phyloP scores from a whole-genome alignment of 768 basidiomycete genomes.

The Ramaria rubella region DNA sequence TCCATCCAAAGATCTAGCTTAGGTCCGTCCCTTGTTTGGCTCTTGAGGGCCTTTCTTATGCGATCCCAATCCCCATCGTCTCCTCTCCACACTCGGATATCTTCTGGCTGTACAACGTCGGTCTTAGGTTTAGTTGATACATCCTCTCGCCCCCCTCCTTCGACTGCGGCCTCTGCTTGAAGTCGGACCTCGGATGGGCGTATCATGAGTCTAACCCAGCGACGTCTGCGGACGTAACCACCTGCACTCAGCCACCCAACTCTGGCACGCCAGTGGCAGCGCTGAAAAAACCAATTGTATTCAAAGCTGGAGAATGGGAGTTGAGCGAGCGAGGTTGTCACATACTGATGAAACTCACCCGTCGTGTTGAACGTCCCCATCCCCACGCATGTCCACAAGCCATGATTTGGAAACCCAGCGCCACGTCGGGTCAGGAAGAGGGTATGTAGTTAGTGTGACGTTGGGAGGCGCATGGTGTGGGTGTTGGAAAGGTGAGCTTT shows the following conservation, averaged over 20 bases:
- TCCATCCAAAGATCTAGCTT: conserved; percentile 70
- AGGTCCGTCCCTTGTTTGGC: conserved; percentile 56
- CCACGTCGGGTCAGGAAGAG: conserved; percentile 77
- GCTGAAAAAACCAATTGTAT: conserved; percentile 75
- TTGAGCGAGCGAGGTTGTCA: not conserved
- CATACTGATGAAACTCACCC: conserved; percentile 28
- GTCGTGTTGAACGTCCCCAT: conserved; percentile 73
- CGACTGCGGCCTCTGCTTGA: conserved; percentile 1
- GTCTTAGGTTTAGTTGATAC: not conserved
- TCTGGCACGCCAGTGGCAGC: conserved; percentile 56
- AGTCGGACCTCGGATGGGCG: conserved; percentile 39
- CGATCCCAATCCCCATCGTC: conserved; percentile 55
- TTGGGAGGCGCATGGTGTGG: conserved; percentile 39
- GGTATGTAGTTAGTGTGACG: conserved; percentile 54
- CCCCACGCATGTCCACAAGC: conserved; percentile 86
- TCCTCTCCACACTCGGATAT: conserved; percentile 45
- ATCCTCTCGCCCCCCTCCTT: not conserved
- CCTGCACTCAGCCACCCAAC: conserved; percentile 55
- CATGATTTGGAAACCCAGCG: conserved; percentile 72
- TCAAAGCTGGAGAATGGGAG: conserved; percentile 40
- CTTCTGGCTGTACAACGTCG: conserved; percentile 22
- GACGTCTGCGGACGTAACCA: conserved; percentile 68
- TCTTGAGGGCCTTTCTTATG: conserved; percentile 46
- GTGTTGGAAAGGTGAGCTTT: conserved; percentile 26
- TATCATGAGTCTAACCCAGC: conserved; percentile 86